phyloP scores from a whole-genome alignment of 2,329 filamentous ascomycete species.

The Lasiodiplodia theobromae region DNA sequence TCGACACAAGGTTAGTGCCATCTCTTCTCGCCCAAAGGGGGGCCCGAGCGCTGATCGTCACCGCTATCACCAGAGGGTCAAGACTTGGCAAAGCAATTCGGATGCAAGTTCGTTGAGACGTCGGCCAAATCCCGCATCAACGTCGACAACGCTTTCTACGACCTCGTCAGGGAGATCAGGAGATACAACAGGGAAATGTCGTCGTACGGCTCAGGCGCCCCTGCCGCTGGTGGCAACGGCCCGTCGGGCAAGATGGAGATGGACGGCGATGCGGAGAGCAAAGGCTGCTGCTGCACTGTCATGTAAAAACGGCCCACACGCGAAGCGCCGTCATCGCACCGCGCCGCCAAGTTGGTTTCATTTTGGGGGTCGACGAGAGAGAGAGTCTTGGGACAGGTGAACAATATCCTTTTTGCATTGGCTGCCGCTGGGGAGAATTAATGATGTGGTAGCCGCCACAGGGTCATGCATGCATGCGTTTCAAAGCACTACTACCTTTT shows the following conservation, averaged over 20 bases:
- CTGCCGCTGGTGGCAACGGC: constrained; percentile 64
- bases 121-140: constrained; percentile 98
- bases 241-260: constrained; percentile 78
- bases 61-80: constrained; percentile 75
- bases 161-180: constrained; percentile 96
- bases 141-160: constrained; percentile 98
- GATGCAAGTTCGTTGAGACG: constrained; percentile 99
- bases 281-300: constrained; percentile 85
- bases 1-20: constrained; percentile 79
- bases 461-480: constrained; percentile 27
- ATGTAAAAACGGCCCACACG: constrained; percentile 65
- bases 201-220: constrained; percentile 76
- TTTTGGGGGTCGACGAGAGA: constrained; percentile 19
- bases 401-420: constrained; percentile 29
- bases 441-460: constrained; percentile 29
- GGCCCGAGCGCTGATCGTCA: constrained; percentile 30
- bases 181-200: constrained; percentile 99
- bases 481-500: constrained; percentile 27
- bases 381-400: constrained; percentile 13
- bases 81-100: constrained; percentile 82
- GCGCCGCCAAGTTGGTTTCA: constrained; percentile 20
- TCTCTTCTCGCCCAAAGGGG: constrained; percentile 21
- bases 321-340: constrained; percentile 8
- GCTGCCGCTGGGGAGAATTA: constrained; percentile 28
- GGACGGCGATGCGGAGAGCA: constrained; percentile 70